phyloP scores from a whole-genome alignment of 768 basidiomycete genomes.

The Tylopilus sp. region DNA sequence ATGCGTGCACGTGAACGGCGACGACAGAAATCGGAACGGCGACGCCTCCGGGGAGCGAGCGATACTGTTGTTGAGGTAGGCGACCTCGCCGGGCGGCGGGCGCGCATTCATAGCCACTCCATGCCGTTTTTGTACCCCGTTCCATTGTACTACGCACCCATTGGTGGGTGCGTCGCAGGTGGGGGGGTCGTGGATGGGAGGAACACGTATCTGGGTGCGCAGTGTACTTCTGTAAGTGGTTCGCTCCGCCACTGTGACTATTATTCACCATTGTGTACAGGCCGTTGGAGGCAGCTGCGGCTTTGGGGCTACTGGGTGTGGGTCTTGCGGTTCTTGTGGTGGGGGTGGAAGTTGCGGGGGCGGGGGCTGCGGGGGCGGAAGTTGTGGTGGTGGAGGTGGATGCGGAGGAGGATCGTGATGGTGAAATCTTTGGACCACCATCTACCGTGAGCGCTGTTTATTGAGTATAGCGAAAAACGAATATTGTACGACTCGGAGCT shows the following conservation, averaged over 20 bases:
- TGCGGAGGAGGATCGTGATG: neutral
- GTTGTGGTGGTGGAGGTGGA: neutral
- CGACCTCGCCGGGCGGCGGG: neutral
- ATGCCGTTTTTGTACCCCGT: neutral
- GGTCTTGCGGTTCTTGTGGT: neutral
- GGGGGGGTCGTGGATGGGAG: neutral
- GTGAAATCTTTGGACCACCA: no score
- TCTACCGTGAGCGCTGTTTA: no score
- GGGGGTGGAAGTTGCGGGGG: no score
- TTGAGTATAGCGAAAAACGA: no score
- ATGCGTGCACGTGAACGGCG: constrained; percentile 14
- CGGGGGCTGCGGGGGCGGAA: neutral
- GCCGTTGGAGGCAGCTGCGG: neutral
- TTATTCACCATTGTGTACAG: neutral
- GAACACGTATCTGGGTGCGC: neutral
- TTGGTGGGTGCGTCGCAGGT: neutral
- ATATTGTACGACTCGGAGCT: no score
- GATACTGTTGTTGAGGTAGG: neutral
- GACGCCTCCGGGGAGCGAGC: neutral
- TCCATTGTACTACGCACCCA: neutral
- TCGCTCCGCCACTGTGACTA: neutral
- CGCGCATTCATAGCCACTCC: neutral
- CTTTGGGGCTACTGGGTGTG: neutral
- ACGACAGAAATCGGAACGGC: constrained; percentile 8
- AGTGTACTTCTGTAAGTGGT: neutral